Conservation (phyloP, 805 yeast genomes). For the Zygosaccharomyces lentus region DNA sequence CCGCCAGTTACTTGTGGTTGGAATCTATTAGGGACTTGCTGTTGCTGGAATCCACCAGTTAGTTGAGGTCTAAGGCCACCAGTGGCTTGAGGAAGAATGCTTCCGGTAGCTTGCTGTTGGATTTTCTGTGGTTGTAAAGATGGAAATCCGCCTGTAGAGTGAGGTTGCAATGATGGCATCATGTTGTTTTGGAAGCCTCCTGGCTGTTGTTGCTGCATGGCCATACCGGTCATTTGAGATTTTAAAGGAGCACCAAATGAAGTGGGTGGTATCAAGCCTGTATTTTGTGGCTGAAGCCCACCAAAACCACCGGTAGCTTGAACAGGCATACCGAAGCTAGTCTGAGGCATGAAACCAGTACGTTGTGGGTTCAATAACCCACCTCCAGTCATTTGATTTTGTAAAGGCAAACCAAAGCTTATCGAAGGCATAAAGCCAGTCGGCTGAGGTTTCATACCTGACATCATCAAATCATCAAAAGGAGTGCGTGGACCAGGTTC, state of each 20-base stretch:
- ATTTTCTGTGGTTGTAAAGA: conserved; percentile 2
- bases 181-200: conserved; percentile 36
- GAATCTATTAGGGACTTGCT: conserved; percentile 31
- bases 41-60: conserved; percentile 34
- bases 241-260: conserved; percentile 36
- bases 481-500: conserved; percentile 34
- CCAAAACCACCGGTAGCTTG: conserved; percentile 38
- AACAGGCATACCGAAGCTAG: conserved; percentile 34
- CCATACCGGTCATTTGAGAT: conserved; percentile 26
- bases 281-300: conserved; percentile 38
- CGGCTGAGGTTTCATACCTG: conserved; percentile 37
- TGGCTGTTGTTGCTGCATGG: conserved; percentile 38
- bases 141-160: conserved; percentile 44
- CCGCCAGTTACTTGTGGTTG: conserved; percentile 40
- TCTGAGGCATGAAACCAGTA: conserved; percentile 31
- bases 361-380: conserved; percentile 18
- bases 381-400: conserved; percentile 22
- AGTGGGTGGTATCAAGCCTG: conserved; percentile 41
- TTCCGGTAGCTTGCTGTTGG: conserved; percentile 4
- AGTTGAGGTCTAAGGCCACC: conserved; percentile 20
- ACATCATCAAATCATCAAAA: conserved; percentile 36
- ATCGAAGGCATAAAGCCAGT: conserved; percentile 38
- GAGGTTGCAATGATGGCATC: conserved; percentile 41
- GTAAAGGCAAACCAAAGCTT: conserved; percentile 32
- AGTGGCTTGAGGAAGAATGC: conserved; percentile 11